These are phyloP conservation scores for Sporormia fimetaria DNA, from an alignment of 495 filamentous ascomycete genomes.

Conservation along the genomic window DNA sequence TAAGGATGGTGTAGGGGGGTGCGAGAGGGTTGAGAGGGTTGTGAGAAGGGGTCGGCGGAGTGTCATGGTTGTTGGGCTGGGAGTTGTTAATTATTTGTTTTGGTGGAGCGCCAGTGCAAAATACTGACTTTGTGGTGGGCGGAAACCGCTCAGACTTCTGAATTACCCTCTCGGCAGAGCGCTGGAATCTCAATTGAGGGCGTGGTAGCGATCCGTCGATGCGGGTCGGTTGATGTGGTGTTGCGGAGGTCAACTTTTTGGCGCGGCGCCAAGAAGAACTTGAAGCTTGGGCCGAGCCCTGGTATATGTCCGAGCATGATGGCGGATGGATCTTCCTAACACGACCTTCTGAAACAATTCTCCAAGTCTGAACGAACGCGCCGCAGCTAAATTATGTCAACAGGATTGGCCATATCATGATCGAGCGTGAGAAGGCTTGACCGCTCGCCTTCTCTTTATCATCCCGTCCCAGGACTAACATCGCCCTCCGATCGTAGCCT, in stretches of 20 bases:
- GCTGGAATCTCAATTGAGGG: too few relatives aligned
- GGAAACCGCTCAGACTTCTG: too few relatives aligned
- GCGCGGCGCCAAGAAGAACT: constrained; percentile 1
- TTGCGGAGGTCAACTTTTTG: neutral
- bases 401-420: too few relatives aligned
- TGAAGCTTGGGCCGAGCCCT: constrained; percentile 1
- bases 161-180: too few relatives aligned
- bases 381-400: too few relatives aligned
- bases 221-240: neutral
- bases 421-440: too few relatives aligned
- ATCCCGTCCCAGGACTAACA: neutral
- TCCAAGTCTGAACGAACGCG: too few relatives aligned
- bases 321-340: too few relatives aligned
- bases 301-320: too few relatives aligned
- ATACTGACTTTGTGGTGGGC: neutral
- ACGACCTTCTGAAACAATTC: too few relatives aligned
- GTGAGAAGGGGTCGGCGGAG: constrained; percentile 20
- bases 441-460: too few relatives aligned
- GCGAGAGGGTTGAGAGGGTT: constrained; percentile 6
- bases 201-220: neutral
- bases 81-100: neutral
- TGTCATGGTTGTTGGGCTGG: constrained; percentile 15
- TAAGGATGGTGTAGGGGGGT: constrained; percentile 5
- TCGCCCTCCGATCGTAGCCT: neutral
- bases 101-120: neutral